Conservation (phyloP, 768 basidiomycete genomes). For the Boletus vinaceobasis region DNA sequence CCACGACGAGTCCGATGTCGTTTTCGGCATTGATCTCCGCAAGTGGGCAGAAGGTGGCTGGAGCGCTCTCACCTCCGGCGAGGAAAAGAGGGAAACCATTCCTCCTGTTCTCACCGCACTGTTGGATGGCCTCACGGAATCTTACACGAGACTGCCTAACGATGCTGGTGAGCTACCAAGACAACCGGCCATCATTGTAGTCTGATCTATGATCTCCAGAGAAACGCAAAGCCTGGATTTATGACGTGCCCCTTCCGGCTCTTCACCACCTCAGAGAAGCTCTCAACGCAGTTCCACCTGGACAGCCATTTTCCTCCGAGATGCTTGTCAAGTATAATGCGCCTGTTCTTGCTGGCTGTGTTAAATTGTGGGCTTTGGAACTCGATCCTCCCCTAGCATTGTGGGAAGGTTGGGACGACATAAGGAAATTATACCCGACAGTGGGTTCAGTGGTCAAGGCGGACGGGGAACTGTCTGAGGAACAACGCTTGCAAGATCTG, state of each 20-base stretch:
- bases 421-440: constrained; percentile 81
- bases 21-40: constrained; percentile 89
- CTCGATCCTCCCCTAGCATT: constrained; percentile 81
- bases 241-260: constrained; percentile 82
- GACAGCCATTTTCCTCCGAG: constrained; percentile 45
- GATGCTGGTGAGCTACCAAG: constrained; percentile 54
- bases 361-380: constrained; percentile 92
- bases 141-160: constrained; percentile 56
- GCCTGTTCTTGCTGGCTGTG: constrained; percentile 77
- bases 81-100: constrained; percentile 57
- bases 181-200: background rate
- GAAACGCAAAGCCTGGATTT: constrained; percentile 90
- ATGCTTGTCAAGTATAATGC: constrained; percentile 75
- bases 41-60: constrained; percentile 88
- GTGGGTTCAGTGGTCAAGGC: constrained; percentile 53
- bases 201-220: constrained; percentile 42
- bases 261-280: constrained; percentile 84
- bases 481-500: constrained; percentile 62
- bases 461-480: constrained; percentile 52
- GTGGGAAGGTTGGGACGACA: constrained; percentile 91
- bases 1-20: constrained; percentile 79
- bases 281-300: constrained; percentile 66
- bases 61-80: constrained; percentile 51
- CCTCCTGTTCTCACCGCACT: constrained; percentile 75
- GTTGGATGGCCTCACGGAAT: constrained; percentile 57